These are phyloP conservation scores for Ascodesmis nigricans DNA, from an alignment of 495 filamentous ascomycete genomes.

Conservation along the genomic window DNA sequence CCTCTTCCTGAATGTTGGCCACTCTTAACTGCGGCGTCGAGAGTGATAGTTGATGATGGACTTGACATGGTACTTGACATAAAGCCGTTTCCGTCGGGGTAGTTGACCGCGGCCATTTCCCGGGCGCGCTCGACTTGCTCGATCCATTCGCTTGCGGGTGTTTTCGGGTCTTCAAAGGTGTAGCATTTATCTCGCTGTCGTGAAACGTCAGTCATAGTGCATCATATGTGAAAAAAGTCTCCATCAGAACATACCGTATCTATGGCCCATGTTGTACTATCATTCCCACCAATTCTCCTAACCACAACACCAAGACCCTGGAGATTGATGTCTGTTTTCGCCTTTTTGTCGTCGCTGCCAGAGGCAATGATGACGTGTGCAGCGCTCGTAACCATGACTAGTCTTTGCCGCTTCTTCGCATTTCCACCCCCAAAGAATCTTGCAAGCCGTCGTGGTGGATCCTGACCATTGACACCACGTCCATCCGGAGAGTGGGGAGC, in stretches of 20 bases:
- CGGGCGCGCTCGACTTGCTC: constrained; percentile 20
- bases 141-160: constrained; percentile 24
- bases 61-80: constrained; percentile 20
- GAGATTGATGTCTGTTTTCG: constrained; percentile 73
- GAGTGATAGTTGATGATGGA: constrained; percentile 19
- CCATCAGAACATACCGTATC: constrained; percentile 52
- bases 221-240: constrained; percentile 8
- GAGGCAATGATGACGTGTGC: constrained; percentile 79
- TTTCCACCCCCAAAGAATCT: constrained; percentile 77
- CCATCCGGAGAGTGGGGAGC: constrained; percentile 28
- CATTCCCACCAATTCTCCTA: constrained; percentile 60
- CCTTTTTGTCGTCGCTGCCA: constrained; percentile 85
- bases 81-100: constrained; percentile 19
- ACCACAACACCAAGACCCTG: constrained; percentile 52
- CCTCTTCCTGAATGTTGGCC: constrained; percentile 10
- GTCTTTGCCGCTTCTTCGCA: constrained; percentile 75
- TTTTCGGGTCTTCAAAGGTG: constrained; percentile 78
- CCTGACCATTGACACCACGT: constrained; percentile 29
- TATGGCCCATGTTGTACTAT: constrained; percentile 67
- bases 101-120: constrained; percentile 20
- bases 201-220: constrained; percentile 13
- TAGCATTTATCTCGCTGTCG: constrained; percentile 66
- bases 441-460: constrained; percentile 62
- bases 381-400: constrained; percentile 89
- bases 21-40: constrained; percentile 13